A percentile compares a stretch with the other conserved stretches of the same genome.
Evolutionary conservation across 176 grass and related monocot genomes (phyloP).

Genomic region (Stipa capillata): DNA sequence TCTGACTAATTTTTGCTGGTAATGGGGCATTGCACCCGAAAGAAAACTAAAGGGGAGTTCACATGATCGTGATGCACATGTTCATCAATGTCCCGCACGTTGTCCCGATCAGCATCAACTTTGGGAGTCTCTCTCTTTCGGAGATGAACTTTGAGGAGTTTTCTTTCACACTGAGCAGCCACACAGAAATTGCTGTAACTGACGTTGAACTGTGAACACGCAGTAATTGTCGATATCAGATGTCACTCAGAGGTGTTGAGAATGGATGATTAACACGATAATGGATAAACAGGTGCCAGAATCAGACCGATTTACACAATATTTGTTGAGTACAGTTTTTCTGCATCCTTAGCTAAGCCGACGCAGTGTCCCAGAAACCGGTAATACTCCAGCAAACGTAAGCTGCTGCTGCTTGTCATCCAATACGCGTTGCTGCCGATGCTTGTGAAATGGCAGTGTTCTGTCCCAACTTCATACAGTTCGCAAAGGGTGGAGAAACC

Average conservation of each 20-base stretch:
- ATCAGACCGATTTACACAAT: not conserved
- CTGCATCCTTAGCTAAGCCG: not conserved
- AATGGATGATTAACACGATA: not conserved
- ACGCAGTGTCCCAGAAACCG: not conserved
- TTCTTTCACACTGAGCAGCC: too few species aligned
- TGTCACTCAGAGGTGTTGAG: not conserved
- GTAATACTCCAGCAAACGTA: not conserved
- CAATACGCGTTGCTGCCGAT: not conserved
- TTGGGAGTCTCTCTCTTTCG: too few species aligned
- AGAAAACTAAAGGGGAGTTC: not conserved
- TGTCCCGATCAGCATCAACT: not conserved
- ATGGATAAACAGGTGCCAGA: not conserved
- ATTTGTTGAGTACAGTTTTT: not conserved
- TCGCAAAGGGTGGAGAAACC: conserved; percentile 67
- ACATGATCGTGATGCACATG: not conserved
- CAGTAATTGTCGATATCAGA: not conserved
- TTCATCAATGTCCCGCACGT: not conserved
- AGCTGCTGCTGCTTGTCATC: not conserved
- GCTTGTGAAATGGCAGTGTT: not conserved
- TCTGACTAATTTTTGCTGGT: not conserved
- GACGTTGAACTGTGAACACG: not conserved
- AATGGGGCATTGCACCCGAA: not conserved
- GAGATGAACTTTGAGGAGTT: too few species aligned
- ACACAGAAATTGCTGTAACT: not conserved
- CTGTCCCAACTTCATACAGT: conserved; percentile 28